phyloP scores from a whole-genome alignment of 2,329 filamentous ascomycete genomes.

The Ilyonectria destructans region DNA sequence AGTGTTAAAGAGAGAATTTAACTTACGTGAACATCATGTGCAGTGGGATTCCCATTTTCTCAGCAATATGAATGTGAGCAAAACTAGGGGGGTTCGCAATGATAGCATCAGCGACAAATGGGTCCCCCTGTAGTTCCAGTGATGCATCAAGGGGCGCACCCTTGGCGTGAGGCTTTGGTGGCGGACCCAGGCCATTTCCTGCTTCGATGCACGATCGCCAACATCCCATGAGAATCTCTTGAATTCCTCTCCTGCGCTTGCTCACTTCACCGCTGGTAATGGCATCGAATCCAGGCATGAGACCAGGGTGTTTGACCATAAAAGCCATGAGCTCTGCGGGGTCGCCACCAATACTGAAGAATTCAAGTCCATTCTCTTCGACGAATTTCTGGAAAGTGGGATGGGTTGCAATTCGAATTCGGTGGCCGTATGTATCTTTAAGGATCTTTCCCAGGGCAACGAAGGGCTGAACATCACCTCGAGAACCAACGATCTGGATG shows the following conservation, averaged over 20 bases:
- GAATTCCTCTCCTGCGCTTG: slow-evolving; percentile 81
- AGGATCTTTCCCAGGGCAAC: slow-evolving; percentile 78
- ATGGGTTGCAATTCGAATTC: slow-evolving; percentile 83
- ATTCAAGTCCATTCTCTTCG: slow-evolving; percentile 80
- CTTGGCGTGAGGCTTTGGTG: slow-evolving; percentile 61
- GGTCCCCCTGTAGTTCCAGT: slow-evolving; percentile 61
- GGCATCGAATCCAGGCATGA: slow-evolving; percentile 87
- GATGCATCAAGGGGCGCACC: slow-evolving; percentile 64
- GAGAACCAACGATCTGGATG: slow-evolving; percentile 82
- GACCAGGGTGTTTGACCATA: slow-evolving; percentile 90
- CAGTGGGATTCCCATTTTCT: slow-evolving; percentile 81
- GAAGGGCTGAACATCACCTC: slow-evolving; percentile 85
- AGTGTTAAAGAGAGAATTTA: background rate
- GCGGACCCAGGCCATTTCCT: slow-evolving; percentile 75
- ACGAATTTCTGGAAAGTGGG: slow-evolving; percentile 79
- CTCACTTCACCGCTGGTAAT: slow-evolving; percentile 84
- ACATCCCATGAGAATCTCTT: slow-evolving; percentile 85
- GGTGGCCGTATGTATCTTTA: slow-evolving; percentile 77
- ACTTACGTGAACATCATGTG: slow-evolving; percentile 93
- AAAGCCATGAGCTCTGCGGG: slow-evolving; percentile 87
- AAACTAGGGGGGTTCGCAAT: slow-evolving; percentile 86
- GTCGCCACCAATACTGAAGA: slow-evolving; percentile 84
- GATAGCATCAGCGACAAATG: slow-evolving; percentile 88
- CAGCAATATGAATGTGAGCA: slow-evolving; percentile 82
- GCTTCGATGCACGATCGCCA: slow-evolving; percentile 90